Conservation (phyloP, 345 rosid genomes). For the Acer negundo region DNA sequence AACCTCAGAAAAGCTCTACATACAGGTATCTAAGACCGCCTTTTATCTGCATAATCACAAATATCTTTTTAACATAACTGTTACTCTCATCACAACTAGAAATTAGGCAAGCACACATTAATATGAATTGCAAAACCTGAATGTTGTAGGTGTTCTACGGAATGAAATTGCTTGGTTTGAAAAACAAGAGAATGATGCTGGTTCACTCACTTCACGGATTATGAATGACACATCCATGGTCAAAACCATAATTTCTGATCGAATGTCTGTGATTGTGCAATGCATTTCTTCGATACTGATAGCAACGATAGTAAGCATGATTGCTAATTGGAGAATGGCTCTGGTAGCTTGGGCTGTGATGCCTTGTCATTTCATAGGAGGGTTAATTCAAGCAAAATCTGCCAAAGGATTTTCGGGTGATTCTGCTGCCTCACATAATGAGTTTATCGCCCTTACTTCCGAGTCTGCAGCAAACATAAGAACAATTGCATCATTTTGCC, state of each 20-base stretch:
- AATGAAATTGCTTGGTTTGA: conserved; percentile 71
- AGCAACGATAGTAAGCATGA: conserved; percentile 58
- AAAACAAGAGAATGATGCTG: conserved; percentile 52
- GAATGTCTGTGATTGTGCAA: conserved; percentile 68
- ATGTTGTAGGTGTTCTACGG: conserved; percentile 46
- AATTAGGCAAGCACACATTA: neutral
- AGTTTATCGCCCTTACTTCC: conserved; percentile 51
- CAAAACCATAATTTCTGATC: conserved; percentile 62
- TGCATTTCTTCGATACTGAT: conserved; percentile 66
- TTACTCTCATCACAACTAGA: neutral
- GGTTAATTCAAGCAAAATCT: conserved; percentile 66
- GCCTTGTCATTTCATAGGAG: conserved; percentile 84
- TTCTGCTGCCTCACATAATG: conserved; percentile 46
- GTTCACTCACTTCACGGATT: conserved; percentile 49
- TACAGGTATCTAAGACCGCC: conserved; percentile 40
- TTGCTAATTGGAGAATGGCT: conserved; percentile 62
- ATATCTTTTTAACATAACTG: no score
- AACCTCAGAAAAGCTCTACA: conserved; percentile 56
- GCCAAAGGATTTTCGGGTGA: conserved; percentile 65
- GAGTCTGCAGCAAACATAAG: conserved; percentile 59
- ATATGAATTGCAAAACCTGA: neutral
- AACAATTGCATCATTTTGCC: conserved; percentile 67
- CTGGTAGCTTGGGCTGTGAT: conserved; percentile 79
- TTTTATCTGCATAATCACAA: neutral
- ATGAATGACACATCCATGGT: conserved; percentile 59